Conservation (phyloP, 176 grass and related monocot species). For the Oropetium thomaeum region DNA sequence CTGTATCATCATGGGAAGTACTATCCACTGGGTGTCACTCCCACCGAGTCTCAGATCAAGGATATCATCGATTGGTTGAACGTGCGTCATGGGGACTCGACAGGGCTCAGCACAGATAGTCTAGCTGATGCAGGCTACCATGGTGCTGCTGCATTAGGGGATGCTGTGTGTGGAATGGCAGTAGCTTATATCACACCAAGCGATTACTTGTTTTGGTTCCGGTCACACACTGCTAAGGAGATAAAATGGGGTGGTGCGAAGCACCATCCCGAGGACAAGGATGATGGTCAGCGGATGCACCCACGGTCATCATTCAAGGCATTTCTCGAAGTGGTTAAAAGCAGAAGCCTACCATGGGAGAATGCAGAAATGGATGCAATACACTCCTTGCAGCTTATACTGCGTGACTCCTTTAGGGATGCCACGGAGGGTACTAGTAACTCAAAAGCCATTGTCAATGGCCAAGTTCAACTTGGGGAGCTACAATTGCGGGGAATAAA, state of each 20-base stretch:
- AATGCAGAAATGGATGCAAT: conserved; percentile 97
- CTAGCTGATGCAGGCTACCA: conserved; percentile 84
- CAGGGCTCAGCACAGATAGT: conserved; percentile 92
- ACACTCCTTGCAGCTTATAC: conserved; percentile 93
- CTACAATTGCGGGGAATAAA: conserved; percentile 82
- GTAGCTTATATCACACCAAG: conserved; percentile 82
- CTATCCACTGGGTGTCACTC: conserved; percentile 78
- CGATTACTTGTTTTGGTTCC: conserved; percentile 98
- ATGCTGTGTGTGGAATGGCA: conserved; percentile 92
- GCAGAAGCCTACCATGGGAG: conserved; percentile 90
- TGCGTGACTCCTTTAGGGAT: conserved; percentile 81
- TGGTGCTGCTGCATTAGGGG: conserved; percentile 68
- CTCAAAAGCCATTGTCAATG: conserved; percentile 66
- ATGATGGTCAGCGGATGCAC: conserved; percentile 96
- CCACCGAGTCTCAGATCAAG: conserved; percentile 78
- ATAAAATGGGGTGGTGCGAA: conserved; percentile 98
- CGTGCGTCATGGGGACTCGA: conserved; percentile 71
- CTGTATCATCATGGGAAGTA: conserved; percentile 85
- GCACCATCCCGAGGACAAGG: conserved; percentile 94
- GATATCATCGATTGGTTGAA: conserved; percentile 88
- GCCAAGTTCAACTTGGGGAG: conserved; percentile 57
- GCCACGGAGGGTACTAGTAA: conserved; percentile 53
- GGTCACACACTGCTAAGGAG: conserved; percentile 93
- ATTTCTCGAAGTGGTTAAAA: conserved; percentile 96
- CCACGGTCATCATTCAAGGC: conserved; percentile 95